phyloP scores from a whole-genome alignment of 1,139 yeast genomes.

The Suzukiozyma palmioleophila region DNA sequence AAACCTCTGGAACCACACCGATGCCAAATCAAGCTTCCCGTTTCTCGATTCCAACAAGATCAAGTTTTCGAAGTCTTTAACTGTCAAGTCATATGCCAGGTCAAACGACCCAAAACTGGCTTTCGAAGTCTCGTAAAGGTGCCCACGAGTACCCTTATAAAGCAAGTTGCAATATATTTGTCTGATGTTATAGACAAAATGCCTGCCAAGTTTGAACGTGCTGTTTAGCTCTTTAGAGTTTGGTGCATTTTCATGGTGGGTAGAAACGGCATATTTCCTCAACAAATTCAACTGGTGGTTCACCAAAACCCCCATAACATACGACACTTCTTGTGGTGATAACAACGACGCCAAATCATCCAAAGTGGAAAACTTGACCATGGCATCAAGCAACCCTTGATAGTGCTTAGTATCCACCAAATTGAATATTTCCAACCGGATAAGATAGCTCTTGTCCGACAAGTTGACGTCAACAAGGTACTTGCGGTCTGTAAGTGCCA shows the following conservation, averaged over 20 bases:
- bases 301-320: constrained; percentile 20
- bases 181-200: constrained; percentile 20
- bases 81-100: constrained; percentile 10
- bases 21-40: constrained; percentile 35
- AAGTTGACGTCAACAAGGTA: neutral
- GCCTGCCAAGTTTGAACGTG: neutral
- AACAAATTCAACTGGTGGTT: constrained; percentile 17
- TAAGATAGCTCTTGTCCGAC: constrained; percentile 4
- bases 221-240: neutral
- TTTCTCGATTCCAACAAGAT: constrained; percentile 31
- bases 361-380: constrained; percentile 16
- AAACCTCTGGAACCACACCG: constrained; percentile 36
- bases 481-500: neutral
- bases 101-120: neutral
- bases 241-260: neutral
- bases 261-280: constrained; percentile 1
- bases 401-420: constrained; percentile 16
- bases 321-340: constrained; percentile 20
- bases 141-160: constrained; percentile 15
- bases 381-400: constrained; percentile 17
- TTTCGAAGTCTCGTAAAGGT: constrained; percentile 1
- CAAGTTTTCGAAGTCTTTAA: constrained; percentile 37
- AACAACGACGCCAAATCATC: constrained; percentile 11
- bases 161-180: constrained; percentile 24
- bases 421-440: constrained; percentile 14